Evolutionary conservation across 805 yeast genomes (phyloP).

Genomic region (Candida saitoana): DNA sequence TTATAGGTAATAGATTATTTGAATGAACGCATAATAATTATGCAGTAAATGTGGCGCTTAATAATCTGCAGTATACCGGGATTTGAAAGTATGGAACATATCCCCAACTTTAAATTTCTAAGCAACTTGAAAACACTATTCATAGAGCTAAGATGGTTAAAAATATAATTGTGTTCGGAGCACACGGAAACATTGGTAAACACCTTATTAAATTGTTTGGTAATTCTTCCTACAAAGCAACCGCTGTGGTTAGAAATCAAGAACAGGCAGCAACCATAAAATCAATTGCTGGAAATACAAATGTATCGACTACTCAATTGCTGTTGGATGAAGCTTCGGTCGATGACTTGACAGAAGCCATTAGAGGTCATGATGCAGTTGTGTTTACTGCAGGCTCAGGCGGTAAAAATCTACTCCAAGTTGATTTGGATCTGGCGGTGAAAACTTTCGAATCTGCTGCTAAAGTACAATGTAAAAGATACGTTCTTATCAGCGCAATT

Average conservation of each 20-base stretch:
- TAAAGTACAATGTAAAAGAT: slow-evolving; percentile 39
- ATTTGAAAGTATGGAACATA: not conserved
- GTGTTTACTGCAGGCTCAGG: slow-evolving; percentile 63
- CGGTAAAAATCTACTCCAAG: slow-evolving; percentile 48
- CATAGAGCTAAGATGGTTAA: slow-evolving; percentile 3
- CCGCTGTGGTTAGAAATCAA: slow-evolving; percentile 42
- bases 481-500: slow-evolving; percentile 53
- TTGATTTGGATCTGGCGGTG: slow-evolving; percentile 62
- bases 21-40: no score
- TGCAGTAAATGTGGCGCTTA: no score
- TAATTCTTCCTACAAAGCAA: slow-evolving; percentile 25
- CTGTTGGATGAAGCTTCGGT: slow-evolving; percentile 35
- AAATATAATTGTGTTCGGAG: slow-evolving; percentile 44
- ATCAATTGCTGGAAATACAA: slow-evolving; percentile 27
- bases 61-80: no score
- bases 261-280: slow-evolving; percentile 42
- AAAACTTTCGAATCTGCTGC: slow-evolving; percentile 54
- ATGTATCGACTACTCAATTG: slow-evolving; percentile 31
- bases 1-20: slow-evolving; percentile 1
- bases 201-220: slow-evolving; percentile 31
- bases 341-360: slow-evolving; percentile 27
- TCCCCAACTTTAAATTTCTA: no score
- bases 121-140: no score
- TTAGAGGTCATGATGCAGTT: slow-evolving; percentile 51
- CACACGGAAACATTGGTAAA: slow-evolving; percentile 60